A percentile compares a stretch with the other conserved stretches of the same genome.
Conservation (phyloP, 176 grass and related monocot species). For the Microstegium vimineum region DNA sequence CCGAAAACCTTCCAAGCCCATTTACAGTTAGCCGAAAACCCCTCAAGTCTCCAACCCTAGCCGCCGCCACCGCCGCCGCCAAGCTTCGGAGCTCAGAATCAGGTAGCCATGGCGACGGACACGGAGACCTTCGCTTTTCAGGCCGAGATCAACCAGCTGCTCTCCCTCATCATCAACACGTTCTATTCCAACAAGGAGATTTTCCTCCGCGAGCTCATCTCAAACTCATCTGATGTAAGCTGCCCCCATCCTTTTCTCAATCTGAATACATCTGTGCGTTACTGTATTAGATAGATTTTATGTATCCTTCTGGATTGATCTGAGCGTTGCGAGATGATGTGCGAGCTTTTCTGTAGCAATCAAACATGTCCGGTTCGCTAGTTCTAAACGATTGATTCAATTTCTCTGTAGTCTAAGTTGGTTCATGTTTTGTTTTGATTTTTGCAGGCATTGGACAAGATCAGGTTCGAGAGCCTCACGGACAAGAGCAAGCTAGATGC, state of each 20-base stretch:
- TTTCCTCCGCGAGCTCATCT: neutral
- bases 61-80: neutral
- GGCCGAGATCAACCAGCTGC: slow-evolving; percentile 64
- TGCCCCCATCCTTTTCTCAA: neutral
- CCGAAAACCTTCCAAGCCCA: too few species aligned
- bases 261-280: neutral
- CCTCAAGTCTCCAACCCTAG: slow-evolving; percentile 33
- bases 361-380: too few species aligned
- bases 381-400: neutral
- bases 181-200: slow-evolving; percentile 4
- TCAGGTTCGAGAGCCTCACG: slow-evolving; percentile 88
- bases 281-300: neutral
- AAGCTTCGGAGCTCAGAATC: slow-evolving; percentile 6
- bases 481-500: slow-evolving; percentile 98
- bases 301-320: neutral
- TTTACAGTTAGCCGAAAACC: too few species aligned
- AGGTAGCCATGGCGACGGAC: slow-evolving; percentile 41
- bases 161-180: slow-evolving; percentile 68
- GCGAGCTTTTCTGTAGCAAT: too few species aligned
- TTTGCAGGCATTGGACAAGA: slow-evolving; percentile 54
- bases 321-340: neutral
- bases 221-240: slow-evolving; percentile 45
- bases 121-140: slow-evolving; percentile 68
- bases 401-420: neutral
- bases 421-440: neutral